These are phyloP conservation scores for Euphorbia tirucalli DNA, from an alignment of 345 rosid genomes.

Conservation along the genomic window DNA sequence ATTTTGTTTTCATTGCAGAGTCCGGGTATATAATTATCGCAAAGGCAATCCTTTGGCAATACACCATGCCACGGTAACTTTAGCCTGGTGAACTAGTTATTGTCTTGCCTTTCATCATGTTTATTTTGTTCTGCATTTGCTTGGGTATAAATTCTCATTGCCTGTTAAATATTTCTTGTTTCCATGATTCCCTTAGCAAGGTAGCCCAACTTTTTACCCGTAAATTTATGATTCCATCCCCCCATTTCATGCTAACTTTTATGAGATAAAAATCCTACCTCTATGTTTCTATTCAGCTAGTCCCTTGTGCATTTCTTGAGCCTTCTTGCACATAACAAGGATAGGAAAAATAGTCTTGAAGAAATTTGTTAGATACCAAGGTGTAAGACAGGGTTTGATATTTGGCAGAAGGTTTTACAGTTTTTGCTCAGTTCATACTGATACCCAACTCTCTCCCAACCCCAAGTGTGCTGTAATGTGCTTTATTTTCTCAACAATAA, in stretches of 20 bases:
- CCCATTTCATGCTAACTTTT: background rate
- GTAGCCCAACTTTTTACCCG: background rate
- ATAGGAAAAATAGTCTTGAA: background rate
- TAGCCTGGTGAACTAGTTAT: background rate
- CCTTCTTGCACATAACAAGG: background rate
- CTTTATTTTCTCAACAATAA: background rate
- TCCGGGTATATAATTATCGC: constrained; percentile 71
- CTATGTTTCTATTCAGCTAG: background rate
- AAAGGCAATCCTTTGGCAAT: constrained; percentile 88
- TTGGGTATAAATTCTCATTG: background rate
- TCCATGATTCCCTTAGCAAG: background rate
- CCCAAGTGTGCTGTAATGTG: background rate
- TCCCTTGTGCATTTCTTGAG: background rate
- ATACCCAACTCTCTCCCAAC: background rate
- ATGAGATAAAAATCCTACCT: background rate
- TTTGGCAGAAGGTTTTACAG: background rate
- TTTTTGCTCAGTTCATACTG: background rate
- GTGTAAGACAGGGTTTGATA: background rate
- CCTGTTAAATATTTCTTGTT: background rate
- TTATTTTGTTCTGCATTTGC: background rate
- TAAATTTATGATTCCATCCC: background rate
- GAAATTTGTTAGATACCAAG: background rate
- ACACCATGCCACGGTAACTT: constrained; percentile 66
- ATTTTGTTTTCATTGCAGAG: constrained; percentile 41
- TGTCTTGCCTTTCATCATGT: background rate